phyloP scores from a whole-genome alignment of 306 rosid species.

The Quercus alba region DNA sequence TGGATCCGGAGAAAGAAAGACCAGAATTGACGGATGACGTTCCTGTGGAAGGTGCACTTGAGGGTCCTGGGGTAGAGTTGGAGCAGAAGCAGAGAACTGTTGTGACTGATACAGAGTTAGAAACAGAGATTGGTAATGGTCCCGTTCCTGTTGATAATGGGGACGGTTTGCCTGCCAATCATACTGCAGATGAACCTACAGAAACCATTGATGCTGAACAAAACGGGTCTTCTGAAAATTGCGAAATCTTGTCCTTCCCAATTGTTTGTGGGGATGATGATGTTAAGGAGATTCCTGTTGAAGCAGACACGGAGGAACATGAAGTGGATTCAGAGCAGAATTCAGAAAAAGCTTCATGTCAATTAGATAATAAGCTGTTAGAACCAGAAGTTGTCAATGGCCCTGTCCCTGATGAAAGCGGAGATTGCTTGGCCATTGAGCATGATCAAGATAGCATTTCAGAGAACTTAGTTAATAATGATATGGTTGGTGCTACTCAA shows the following conservation, averaged over 20 bases:
- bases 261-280: background rate
- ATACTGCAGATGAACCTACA: background rate
- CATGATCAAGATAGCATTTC: slow-evolving; percentile 16
- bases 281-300: slow-evolving; percentile 1
- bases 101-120: background rate
- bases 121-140: background rate
- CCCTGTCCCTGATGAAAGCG: slow-evolving; percentile 1
- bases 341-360: slow-evolving; percentile 1
- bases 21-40: slow-evolving; percentile 11
- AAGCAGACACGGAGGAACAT: slow-evolving; percentile 4
- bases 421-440: slow-evolving; percentile 20
- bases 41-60: slow-evolving; percentile 20
- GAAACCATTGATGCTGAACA: background rate
- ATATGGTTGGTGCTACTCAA: slow-evolving; percentile 15
- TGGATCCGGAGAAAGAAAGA: slow-evolving; percentile 12
- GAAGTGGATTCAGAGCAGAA: slow-evolving; percentile 12
- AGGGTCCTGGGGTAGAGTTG: slow-evolving; percentile 13
- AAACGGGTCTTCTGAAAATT: slow-evolving; percentile 11
- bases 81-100: slow-evolving; percentile 4
- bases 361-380: background rate
- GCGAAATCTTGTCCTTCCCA: background rate
- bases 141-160: background rate
- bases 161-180: background rate
- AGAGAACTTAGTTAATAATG: slow-evolving; percentile 8
- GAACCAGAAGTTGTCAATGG: slow-evolving; percentile 10